Conservation (phyloP, 352 stramenopile species). For the Pythium oligandrum region DNA sequence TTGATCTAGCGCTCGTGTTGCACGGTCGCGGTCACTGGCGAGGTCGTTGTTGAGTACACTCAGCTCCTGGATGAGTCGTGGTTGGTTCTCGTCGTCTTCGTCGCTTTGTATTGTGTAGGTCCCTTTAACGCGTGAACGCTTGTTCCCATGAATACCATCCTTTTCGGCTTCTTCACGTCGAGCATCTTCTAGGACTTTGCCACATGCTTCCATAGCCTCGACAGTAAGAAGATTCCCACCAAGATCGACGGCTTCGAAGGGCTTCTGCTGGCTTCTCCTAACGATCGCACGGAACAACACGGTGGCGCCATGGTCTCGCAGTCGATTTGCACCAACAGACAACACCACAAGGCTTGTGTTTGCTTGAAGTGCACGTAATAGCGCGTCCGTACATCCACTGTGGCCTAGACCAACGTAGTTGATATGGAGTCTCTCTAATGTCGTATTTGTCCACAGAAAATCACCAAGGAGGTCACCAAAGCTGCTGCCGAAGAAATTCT, state of each 20-base stretch:
- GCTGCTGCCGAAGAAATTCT: constrained; percentile 66
- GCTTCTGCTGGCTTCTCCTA: constrained; percentile 29
- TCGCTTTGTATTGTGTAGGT: neutral
- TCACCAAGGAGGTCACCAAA: constrained; percentile 68
- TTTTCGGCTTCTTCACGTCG: no score
- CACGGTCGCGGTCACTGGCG: constrained; percentile 20
- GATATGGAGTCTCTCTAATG: constrained; percentile 38
- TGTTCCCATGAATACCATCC: no score
- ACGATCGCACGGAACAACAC: constrained; percentile 47
- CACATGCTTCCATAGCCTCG: constrained; percentile 22
- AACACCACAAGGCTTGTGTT: constrained; percentile 46
- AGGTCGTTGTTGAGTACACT: constrained; percentile 76
- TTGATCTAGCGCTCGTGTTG: constrained; percentile 15
- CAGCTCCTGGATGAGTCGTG: constrained; percentile 38
- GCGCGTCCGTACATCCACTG: constrained; percentile 36
- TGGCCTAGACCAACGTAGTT: constrained; percentile 63
- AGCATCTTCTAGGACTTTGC: no score
- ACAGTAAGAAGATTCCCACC: constrained; percentile 73
- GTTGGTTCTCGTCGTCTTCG: constrained; percentile 4
- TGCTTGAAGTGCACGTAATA: constrained; percentile 40
- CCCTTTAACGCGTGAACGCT: no score
- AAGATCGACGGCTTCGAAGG: constrained; percentile 51
- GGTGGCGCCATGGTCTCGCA: constrained; percentile 51
- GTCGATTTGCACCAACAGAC: constrained; percentile 61
- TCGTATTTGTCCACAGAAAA: constrained; percentile 54